Percentiles rank a stretch among this genome's conserved stretches.
These are phyloP conservation scores for Amaranthus palmeri DNA, from an alignment of 148 eudicot species.

Conservation along the genomic window DNA sequence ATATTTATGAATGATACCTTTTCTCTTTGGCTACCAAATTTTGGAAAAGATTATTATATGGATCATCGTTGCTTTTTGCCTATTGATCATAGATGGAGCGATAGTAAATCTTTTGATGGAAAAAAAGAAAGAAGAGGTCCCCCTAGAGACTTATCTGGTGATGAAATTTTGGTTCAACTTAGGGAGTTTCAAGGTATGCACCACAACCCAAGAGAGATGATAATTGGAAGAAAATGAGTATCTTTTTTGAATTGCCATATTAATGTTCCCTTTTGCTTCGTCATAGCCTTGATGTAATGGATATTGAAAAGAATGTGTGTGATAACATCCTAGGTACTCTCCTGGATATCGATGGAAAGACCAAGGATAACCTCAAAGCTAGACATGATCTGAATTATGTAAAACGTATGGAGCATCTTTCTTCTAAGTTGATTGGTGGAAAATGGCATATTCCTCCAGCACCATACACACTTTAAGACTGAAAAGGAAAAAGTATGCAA, in stretches of 20 bases:
- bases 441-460: constrained; percentile 6
- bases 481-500: too few relatives aligned
- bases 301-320: too few relatives aligned
- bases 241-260: too few relatives aligned
- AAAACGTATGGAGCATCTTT: not conserved
- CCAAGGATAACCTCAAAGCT: constrained; percentile 6
- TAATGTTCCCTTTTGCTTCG: too few relatives aligned
- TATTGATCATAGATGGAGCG: not conserved
- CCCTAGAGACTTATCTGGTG: not conserved
- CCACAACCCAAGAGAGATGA: not conserved
- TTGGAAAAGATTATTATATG: constrained; percentile 5
- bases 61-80: constrained; percentile 1
- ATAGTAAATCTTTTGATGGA: not conserved
- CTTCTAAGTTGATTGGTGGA: not conserved
- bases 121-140: not conserved
- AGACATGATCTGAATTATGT: too few relatives aligned
- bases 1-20: not conserved
- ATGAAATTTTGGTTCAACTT: not conserved
- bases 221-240: not conserved
- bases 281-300: too few relatives aligned
- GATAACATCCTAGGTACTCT: constrained; percentile 12
- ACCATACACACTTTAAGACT: not conserved
- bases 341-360: constrained; percentile 9
- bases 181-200: not conserved
- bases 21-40: not conserved